A percentile compares a stretch with the other conserved stretches of the same genome.
Evolutionary conservation across 768 basidiomycete genomes (phyloP).

Genomic region (Tylopilus intermedius): DNA sequence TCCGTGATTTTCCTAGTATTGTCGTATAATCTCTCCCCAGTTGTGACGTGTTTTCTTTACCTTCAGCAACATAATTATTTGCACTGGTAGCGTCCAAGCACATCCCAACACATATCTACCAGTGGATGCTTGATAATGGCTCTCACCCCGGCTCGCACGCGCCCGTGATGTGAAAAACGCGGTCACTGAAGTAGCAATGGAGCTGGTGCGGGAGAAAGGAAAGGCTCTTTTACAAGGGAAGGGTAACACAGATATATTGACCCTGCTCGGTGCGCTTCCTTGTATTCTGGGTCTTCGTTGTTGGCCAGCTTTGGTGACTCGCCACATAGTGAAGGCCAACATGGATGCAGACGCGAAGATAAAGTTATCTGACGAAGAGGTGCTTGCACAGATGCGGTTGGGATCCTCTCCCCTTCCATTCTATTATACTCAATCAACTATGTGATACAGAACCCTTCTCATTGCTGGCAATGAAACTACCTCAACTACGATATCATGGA

Average conservation of each 20-base stretch:
- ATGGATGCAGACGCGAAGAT: no score
- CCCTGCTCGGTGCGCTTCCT: conserved; percentile 36
- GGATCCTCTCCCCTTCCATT: no score
- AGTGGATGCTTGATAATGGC: neutral
- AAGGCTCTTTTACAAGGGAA: conserved; percentile 8
- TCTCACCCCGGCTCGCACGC: neutral
- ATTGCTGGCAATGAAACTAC: no score
- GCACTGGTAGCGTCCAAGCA: conserved; percentile 4
- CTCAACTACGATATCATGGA: no score
- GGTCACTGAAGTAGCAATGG: neutral
- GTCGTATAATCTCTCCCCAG: neutral
- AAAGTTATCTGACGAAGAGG: no score
- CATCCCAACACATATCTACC: conserved; percentile 1
- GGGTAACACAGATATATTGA: conserved; percentile 9
- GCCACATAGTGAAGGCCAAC: conserved; percentile 11
- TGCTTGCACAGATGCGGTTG: no score
- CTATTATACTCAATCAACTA: no score
- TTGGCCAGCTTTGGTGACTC: neutral
- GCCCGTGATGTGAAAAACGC: neutral
- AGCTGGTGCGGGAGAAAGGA: conserved; percentile 7
- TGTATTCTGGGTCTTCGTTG: neutral
- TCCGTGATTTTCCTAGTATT: no score
- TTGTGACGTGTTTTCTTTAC: conserved; percentile 7
- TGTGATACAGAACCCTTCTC: no score
- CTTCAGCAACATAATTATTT: conserved; percentile 8